Conservation (phyloP, 352 stramenopile genomes). For the Globisporangium middletonii region DNA sequence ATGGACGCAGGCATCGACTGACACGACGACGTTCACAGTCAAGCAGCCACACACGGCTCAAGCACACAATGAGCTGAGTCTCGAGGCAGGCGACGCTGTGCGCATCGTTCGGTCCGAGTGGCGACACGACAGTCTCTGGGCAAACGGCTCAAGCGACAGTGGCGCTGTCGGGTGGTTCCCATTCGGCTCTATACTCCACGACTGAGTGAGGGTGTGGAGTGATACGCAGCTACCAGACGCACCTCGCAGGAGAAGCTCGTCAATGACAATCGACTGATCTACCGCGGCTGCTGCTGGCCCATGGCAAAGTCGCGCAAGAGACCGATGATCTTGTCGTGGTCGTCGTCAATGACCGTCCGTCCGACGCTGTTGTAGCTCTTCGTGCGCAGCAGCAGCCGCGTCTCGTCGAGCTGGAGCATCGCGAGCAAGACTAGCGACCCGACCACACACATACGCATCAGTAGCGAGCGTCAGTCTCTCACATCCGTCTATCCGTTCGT, state of each 20-base stretch:
- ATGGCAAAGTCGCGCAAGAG: conserved; percentile 39
- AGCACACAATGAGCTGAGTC: background rate
- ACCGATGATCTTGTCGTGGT: conserved; percentile 41
- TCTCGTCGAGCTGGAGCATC: conserved; percentile 67
- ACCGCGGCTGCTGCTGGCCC: conserved; percentile 12
- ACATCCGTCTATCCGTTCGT: background rate
- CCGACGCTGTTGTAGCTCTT: conserved; percentile 57
- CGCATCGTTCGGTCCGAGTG: conserved; percentile 18
- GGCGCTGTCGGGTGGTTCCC: conserved; percentile 20
- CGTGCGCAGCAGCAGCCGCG: conserved; percentile 42
- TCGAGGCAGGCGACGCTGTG: conserved; percentile 14
- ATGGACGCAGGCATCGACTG: conserved; percentile 12
- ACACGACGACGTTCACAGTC: conserved; percentile 1
- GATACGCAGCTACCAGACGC: no score
- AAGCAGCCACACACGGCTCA: background rate
- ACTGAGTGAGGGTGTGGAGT: background rate
- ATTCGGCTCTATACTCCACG: conserved; percentile 15
- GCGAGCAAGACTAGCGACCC: conserved; percentile 56
- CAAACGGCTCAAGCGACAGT: conserved; percentile 3
- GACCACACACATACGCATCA: conserved; percentile 5
- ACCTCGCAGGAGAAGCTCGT: no score
- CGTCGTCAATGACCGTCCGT: conserved; percentile 27
- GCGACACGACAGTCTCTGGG: conserved; percentile 19
- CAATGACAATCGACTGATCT: background rate
- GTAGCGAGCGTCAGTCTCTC: background rate